phyloP scores from a whole-genome alignment of 2,329 filamentous ascomycete species.

The Paradendryphiella salina region DNA sequence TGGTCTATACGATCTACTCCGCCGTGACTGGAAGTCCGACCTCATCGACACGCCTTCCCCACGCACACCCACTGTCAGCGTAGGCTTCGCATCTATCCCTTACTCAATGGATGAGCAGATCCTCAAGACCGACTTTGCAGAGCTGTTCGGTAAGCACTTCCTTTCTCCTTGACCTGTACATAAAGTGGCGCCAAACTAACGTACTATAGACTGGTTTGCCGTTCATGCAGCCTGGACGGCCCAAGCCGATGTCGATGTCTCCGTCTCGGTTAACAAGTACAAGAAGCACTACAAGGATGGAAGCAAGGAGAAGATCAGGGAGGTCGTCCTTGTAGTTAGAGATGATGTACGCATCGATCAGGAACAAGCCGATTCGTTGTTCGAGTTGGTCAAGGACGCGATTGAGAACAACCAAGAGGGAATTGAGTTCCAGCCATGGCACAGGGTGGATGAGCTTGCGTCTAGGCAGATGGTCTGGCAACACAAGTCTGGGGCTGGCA shows the following conservation, averaged over 20 bases:
- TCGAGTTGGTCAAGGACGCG: conserved; percentile 48
- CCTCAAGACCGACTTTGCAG: conserved; percentile 51
- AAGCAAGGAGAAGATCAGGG: conserved; percentile 54
- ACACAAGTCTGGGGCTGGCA: conserved; percentile 47
- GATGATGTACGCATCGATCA: conserved; percentile 53
- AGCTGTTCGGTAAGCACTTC: conserved; percentile 44
- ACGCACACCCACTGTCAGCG: conserved; percentile 52
- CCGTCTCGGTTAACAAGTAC: conserved; percentile 53
- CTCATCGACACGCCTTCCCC: conserved; percentile 53
- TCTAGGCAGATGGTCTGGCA: conserved; percentile 54
- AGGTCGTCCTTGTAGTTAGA: conserved; percentile 52
- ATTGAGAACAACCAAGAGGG: conserved; percentile 47
- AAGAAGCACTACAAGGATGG: conserved; percentile 46
- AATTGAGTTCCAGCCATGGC: conserved; percentile 51
- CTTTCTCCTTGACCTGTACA: no score
- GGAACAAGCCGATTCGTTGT: conserved; percentile 50
- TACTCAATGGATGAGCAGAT: conserved; percentile 54
- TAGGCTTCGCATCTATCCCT: conserved; percentile 53
- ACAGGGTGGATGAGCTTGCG: conserved; percentile 49
- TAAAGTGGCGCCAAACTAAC: background rate
- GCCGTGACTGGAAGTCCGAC: conserved; percentile 55
- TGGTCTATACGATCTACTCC: conserved; percentile 50
- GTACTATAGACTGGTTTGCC: conserved; percentile 49
- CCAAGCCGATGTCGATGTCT: conserved; percentile 51
- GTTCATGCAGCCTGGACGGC: conserved; percentile 56